Base-by-base conservation (phyloP, 2,329 filamentous ascomycete species). In the Neoarthrinium moseri region DNA sequence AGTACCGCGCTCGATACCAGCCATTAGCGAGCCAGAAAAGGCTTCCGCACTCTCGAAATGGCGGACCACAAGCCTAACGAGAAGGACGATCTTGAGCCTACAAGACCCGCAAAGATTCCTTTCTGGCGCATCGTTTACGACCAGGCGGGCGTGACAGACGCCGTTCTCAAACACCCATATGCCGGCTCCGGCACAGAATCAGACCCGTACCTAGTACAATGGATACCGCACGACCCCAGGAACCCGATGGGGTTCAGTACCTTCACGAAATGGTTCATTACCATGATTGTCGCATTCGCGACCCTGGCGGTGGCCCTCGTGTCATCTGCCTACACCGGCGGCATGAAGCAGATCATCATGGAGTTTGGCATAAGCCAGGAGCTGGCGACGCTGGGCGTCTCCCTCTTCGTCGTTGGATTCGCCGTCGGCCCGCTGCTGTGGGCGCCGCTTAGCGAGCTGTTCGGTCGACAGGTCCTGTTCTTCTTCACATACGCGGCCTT, bases 371-470 rank as follows among this genome's bases (percentile, higher is more conserved):
- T 44, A 17, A 36, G 41, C 51, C 46, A 62, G 13, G 77, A 80
- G 53, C 64, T 84, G 6, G 76, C 74, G 30, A 83, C 80, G 20
- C 70, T 86, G 2, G 83, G 83, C 10, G 71, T 87, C 12, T 84
- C 82, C 6, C 66, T 86, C 15, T 86, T 84, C 58, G 81, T 86
- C 12, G 55, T 84, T 4, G 82, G 81, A 2, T 84, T 84, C 47
- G 72, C 72, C 26, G 69, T 85, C 45, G 81, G 82, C 22, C 83
- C 83, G 0, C 64, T 86, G 6, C 57, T 87, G 2, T 87, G 83
- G 78, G 85, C 84, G 4, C 83, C 84, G 0, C 60, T 88, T 17
- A 78, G 78, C 23, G 83, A 86, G 56, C 62, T 84, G 26, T 81
- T 77, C 43, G 83, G 78, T 5, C 67, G 77, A 40, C 70, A 83